Conservation (phyloP, 306 rosid genomes). For the Begonia fuchsioides region DNA sequence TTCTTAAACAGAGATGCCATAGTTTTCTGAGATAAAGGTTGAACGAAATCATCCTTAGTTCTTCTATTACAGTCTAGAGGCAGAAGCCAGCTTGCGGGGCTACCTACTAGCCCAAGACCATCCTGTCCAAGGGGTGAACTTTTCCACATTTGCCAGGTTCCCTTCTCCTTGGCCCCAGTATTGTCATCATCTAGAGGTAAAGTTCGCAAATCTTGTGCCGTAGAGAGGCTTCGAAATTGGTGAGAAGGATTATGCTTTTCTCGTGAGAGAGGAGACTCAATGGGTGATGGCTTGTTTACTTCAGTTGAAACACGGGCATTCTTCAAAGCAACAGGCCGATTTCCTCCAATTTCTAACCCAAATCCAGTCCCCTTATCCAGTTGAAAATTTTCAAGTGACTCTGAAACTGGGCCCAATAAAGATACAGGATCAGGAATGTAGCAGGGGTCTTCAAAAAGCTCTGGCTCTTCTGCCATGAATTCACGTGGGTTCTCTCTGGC, state of each 20-base stretch:
- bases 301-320: conserved; percentile 47
- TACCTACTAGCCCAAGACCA: conserved; percentile 75
- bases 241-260: conserved; percentile 54
- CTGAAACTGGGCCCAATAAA: conserved; percentile 91
- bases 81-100: conserved; percentile 72
- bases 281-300: conserved; percentile 73
- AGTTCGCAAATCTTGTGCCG: conserved; percentile 32
- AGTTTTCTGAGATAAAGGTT: conserved; percentile 65
- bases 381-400: conserved; percentile 87
- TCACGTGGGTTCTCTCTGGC: conserved; percentile 41
- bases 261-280: conserved; percentile 83
- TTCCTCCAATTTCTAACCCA: conserved; percentile 34
- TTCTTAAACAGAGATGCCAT: no score
- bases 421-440: conserved; percentile 78
- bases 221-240: conserved; percentile 31
- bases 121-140: conserved; percentile 85
- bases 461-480: conserved; percentile 58
- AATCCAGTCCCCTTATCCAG: conserved; percentile 56
- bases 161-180: conserved; percentile 32
- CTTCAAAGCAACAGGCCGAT: conserved; percentile 42
- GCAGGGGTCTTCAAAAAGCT: conserved; percentile 92
- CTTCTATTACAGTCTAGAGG: conserved; percentile 42
- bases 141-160: conserved; percentile 98
- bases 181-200: conserved; percentile 35
- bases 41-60: conserved; percentile 55